Percentiles rank a stretch among this genome's conserved stretches.
Evolutionary conservation across 306 rosid genomes (phyloP).

Genomic region (Macrotyloma uniflorum): DNA sequence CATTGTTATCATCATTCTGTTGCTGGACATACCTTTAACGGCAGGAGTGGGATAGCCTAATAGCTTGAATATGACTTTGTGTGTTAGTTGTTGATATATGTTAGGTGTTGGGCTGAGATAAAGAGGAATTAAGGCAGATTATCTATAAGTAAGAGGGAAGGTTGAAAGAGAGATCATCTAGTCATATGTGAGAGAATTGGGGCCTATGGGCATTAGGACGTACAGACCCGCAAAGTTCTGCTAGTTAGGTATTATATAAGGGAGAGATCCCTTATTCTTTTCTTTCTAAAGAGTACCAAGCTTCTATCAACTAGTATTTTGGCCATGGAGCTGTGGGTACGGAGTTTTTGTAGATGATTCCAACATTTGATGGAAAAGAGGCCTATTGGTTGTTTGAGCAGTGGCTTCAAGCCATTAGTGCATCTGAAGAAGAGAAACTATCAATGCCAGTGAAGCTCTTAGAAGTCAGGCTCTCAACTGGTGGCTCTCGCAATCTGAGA

Average conservation of each 20-base stretch:
- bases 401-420: too few relatives aligned
- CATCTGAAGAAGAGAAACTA: not conserved
- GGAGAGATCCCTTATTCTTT: not conserved
- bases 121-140: not conserved
- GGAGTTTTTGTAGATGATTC: not conserved
- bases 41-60: not conserved
- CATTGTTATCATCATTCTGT: slow-evolving; percentile 3
- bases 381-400: not conserved
- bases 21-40: not conserved
- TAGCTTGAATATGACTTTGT: slow-evolving; percentile 10
- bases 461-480: too few relatives aligned
- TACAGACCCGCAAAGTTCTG: not conserved
- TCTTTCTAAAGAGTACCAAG: too few relatives aligned
- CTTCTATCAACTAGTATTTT: not conserved
- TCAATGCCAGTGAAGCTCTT: not conserved
- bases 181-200: not conserved
- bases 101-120: not conserved
- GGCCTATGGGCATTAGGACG: not conserved
- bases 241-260: not conserved
- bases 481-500: too few relatives aligned
- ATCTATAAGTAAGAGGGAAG: not conserved
- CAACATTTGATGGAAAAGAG: not conserved
- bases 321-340: not conserved
- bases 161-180: not conserved
- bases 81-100: too few relatives aligned